Evolutionary conservation across 768 basidiomycete genomes (phyloP).

Genomic region (Lentinula detonsa): DNA sequence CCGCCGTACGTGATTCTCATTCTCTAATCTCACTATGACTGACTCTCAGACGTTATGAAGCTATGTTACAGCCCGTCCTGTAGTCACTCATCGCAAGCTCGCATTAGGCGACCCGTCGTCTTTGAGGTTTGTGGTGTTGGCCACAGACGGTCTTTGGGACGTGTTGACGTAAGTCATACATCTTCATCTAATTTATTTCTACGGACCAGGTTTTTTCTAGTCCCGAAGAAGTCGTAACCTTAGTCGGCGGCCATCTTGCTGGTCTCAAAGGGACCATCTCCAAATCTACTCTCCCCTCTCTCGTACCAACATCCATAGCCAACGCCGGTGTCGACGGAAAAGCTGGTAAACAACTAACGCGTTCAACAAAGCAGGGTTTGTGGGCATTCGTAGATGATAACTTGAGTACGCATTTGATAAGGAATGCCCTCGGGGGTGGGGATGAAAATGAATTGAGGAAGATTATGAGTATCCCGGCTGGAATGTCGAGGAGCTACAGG

Average conservation of each 20-base stretch:
- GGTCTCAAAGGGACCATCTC: constrained; percentile 63
- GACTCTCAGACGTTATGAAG: background rate
- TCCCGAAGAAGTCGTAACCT: constrained; percentile 81
- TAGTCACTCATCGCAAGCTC: constrained; percentile 72
- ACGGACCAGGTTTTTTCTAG: constrained; percentile 23
- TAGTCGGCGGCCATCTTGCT: constrained; percentile 77
- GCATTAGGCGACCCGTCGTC: constrained; percentile 35
- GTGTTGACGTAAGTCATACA: constrained; percentile 38
- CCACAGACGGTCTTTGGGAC: constrained; percentile 84
- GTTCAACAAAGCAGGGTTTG: constrained; percentile 31
- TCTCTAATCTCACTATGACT: background rate
- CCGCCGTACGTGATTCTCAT: constrained; percentile 58
- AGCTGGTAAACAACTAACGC: constrained; percentile 53
- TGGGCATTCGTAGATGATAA: constrained; percentile 84
- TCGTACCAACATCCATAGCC: constrained; percentile 45
- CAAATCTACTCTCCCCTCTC: constrained; percentile 46
- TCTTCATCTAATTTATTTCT: background rate
- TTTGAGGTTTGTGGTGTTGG: constrained; percentile 79
- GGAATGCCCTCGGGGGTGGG: constrained; percentile 90
- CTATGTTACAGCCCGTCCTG: constrained; percentile 72
- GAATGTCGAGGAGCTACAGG: constrained; percentile 67
- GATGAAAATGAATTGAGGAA: constrained; percentile 52
- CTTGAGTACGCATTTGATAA: constrained; percentile 74
- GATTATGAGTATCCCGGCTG: constrained; percentile 78
- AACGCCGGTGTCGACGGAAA: constrained; percentile 45